Evolutionary conservation across 2,329 filamentous ascomycete genomes (phyloP).

Genomic region (Hawksworthiomyces lignivorus): DNA sequence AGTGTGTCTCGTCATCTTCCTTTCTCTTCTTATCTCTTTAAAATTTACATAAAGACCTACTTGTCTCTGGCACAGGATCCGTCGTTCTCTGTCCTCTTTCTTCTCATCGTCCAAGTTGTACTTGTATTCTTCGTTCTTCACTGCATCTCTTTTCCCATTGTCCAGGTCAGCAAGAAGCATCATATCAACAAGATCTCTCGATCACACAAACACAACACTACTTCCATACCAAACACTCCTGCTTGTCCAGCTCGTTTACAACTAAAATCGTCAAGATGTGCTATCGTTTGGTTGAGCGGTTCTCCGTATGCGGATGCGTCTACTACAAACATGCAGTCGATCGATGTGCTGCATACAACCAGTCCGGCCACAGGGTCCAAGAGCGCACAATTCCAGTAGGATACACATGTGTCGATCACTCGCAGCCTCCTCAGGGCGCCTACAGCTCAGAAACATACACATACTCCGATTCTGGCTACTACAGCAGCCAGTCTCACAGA

Average conservation of each 20-base stretch:
- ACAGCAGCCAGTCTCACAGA: slow-evolving; percentile 40
- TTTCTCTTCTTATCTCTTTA: background rate
- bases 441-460: slow-evolving; percentile 31
- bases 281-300: slow-evolving; percentile 77
- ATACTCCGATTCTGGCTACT: slow-evolving; percentile 50
- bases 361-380: slow-evolving; percentile 62
- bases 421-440: slow-evolving; percentile 26
- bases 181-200: background rate
- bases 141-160: slow-evolving; percentile 1
- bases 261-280: slow-evolving; percentile 55
- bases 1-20: too few relatives aligned
- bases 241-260: too few relatives aligned
- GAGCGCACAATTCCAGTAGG: slow-evolving; percentile 75
- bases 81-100: slow-evolving; percentile 1
- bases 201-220: background rate
- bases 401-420: slow-evolving; percentile 62
- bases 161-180: slow-evolving; percentile 3
- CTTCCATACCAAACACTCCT: slow-evolving; percentile 10
- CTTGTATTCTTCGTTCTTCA: slow-evolving; percentile 9
- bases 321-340: slow-evolving; percentile 86
- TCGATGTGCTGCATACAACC: slow-evolving; percentile 68
- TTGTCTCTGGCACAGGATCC: too few relatives aligned
- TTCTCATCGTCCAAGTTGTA: slow-evolving; percentile 6
- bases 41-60: too few relatives aligned
- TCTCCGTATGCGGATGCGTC: slow-evolving; percentile 77